A percentile compares a stretch with the other conserved stretches of the same genome.
Evolutionary conservation across 768 basidiomycete genomes (phyloP).

Genomic region (Hydnomerulius pinastri): DNA sequence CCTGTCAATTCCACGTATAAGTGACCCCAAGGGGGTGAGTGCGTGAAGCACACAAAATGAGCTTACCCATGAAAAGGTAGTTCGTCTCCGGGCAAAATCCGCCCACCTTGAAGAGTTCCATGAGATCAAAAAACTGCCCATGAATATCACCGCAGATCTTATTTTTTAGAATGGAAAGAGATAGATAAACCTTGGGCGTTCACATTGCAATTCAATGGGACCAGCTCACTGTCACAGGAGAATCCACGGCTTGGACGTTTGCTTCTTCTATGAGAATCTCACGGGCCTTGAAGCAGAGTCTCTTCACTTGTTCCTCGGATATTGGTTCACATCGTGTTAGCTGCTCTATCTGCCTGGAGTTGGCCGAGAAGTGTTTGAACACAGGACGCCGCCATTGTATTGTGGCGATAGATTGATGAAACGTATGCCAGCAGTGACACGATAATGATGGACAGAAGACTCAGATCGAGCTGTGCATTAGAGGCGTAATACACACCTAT

Average conservation of each 20-base stretch:
- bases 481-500: slow-evolving; percentile 47
- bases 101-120: slow-evolving; percentile 94
- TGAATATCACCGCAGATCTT: slow-evolving; percentile 96
- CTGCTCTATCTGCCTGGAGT: slow-evolving; percentile 87
- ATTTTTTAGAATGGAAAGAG: slow-evolving; percentile 11
- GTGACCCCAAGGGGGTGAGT: slow-evolving; percentile 6
- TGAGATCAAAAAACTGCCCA: slow-evolving; percentile 94
- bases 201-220: slow-evolving; percentile 11
- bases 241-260: slow-evolving; percentile 94
- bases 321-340: slow-evolving; percentile 93
- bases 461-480: slow-evolving; percentile 28
- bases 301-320: slow-evolving; percentile 93
- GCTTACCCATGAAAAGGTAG: slow-evolving; percentile 93
- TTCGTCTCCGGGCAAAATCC: slow-evolving; percentile 92
- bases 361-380: slow-evolving; percentile 13
- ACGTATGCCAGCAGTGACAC: slow-evolving; percentile 8
- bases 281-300: slow-evolving; percentile 91
- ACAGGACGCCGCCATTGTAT: not conserved
- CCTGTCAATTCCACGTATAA: slow-evolving; percentile 48
- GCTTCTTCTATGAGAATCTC: slow-evolving; percentile 98
- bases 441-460: slow-evolving; percentile 21
- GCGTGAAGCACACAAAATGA: slow-evolving; percentile 1
- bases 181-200: not conserved
- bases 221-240: slow-evolving; percentile 84
- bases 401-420: slow-evolving; percentile 24